A percentile compares a stretch with the other conserved stretches of the same genome.
Conservation (phyloP, 2,329 filamentous ascomycete genomes). For the Neofusicoccum sp. region DNA sequence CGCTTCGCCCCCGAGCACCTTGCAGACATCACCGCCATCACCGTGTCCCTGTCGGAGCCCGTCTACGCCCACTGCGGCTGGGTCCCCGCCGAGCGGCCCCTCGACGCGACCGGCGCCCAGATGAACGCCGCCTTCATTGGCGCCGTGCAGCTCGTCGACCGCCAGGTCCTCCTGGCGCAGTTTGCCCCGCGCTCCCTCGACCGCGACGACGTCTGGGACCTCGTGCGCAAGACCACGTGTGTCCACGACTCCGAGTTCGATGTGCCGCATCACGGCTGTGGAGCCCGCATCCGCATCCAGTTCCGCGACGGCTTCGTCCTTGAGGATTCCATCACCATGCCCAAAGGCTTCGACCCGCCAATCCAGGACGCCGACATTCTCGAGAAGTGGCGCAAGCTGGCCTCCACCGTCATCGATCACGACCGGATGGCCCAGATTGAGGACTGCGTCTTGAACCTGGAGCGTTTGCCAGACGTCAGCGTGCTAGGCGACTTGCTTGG, state of each 20-base stretch:
- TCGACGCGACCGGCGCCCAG: constrained; percentile 39
- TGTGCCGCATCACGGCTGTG: not conserved
- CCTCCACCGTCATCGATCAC: constrained; percentile 30
- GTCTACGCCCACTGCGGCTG: constrained; percentile 40
- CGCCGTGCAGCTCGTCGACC: constrained; percentile 40
- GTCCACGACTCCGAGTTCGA: constrained; percentile 7
- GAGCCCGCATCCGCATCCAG: constrained; percentile 22
- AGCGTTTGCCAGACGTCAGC: constrained; percentile 26
- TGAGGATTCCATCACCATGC: constrained; percentile 23
- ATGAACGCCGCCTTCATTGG: constrained; percentile 40
- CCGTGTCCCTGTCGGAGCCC: constrained; percentile 31
- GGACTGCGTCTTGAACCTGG: constrained; percentile 30
- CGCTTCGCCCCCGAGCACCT: constrained; percentile 21
- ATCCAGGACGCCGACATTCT: constrained; percentile 40
- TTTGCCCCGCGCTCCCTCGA: constrained; percentile 34
- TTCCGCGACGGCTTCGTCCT: constrained; percentile 26
- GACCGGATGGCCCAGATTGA: constrained; percentile 32
- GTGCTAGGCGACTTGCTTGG: constrained; percentile 11
- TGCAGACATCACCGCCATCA: constrained; percentile 28
- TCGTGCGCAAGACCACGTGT: constrained; percentile 33
- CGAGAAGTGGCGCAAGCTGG: constrained; percentile 36
- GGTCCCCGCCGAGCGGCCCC: constrained; percentile 29
- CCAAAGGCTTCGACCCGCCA: constrained; percentile 33
- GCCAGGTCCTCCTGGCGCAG: constrained; percentile 34
- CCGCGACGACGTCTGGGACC: constrained; percentile 36